Base-by-base conservation (phyloP, 1,139 yeast genomes). In the Candida buenavistaensis region DNA sequence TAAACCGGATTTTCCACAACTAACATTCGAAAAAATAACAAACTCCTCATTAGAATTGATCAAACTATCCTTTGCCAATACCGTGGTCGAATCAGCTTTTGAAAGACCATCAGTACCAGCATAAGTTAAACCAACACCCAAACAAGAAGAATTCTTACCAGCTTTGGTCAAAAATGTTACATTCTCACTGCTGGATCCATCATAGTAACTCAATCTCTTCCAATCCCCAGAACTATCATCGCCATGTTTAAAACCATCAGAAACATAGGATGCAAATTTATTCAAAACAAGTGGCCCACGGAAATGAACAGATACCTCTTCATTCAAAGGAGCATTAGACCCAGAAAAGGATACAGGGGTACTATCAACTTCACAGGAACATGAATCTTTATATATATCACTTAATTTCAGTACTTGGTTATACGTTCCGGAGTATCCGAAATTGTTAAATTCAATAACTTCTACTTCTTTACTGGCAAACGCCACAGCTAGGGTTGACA, bases 291-390 rank as follows among this genome's bases (percentile, higher is more conserved):
- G 60, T 22, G 97, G 98, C 38, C 97, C 98, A 64, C 97, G 80
- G 72, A 90, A 87, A 62, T 90, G 97, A 38, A 92, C 86, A 12
- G 96, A 82, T 35, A 90, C 68, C 59, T 88, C 96, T 64, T 88
- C 95, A 62, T 88, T 80, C 42, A 90, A 67, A 22, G 97, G 97
- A 32, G 96, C 68, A 54, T 87, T 68, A 17, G 78, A 43, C 32
- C 97, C 97, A 11, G 84, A 73, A 64, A 88, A 85, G 7, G 75
- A 45, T 13, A 64, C 63, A 11, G 76, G 50, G 14, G 63, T 51
- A 36, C 75, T 72, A 12, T 79, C 56, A 59, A 95, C 80, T 28
- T 68, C 46, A 64, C 96, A 83, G 1, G 84, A 59, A 45, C 76
- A 63, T 47, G 73, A 74, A 55, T 85, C 89, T 14, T 58, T 50